These are phyloP conservation scores for Annona squamosa DNA, from an alignment of 164 flowering plant species.

Conservation along the genomic window DNA sequence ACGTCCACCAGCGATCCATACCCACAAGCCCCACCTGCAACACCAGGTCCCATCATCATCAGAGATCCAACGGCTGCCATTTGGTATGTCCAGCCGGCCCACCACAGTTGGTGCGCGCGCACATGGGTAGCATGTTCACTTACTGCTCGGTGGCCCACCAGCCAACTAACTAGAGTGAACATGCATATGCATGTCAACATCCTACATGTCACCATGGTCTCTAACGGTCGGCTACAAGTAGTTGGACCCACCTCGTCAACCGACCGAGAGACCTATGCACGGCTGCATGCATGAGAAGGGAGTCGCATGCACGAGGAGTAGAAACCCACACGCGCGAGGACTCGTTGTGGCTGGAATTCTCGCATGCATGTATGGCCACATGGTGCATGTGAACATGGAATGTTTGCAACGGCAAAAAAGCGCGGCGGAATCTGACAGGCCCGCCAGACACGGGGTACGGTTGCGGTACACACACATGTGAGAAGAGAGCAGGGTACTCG, in stretches of 20 bases:
- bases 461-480: background rate
- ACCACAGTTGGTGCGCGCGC: no score
- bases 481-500: background rate
- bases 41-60: background rate
- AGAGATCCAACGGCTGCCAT: background rate
- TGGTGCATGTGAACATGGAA: background rate
- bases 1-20: slow-evolving; percentile 91
- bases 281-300: background rate
- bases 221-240: no score
- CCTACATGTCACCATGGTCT: no score
- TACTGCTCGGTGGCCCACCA: no score
- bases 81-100: no score
- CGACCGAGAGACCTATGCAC: background rate
- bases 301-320: background rate
- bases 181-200: no score
- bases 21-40: slow-evolving; percentile 94
- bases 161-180: no score
- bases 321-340: no score
- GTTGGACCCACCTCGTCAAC: background rate
- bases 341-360: no score
- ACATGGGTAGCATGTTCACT: no score
- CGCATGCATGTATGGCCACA: background rate
- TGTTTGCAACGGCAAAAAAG: background rate
- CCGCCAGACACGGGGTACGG: background rate
- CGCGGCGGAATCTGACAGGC: background rate